Evolutionary conservation across 345 rosid genomes (phyloP).

Genomic region (Raphanus raphanistrum): DNA sequence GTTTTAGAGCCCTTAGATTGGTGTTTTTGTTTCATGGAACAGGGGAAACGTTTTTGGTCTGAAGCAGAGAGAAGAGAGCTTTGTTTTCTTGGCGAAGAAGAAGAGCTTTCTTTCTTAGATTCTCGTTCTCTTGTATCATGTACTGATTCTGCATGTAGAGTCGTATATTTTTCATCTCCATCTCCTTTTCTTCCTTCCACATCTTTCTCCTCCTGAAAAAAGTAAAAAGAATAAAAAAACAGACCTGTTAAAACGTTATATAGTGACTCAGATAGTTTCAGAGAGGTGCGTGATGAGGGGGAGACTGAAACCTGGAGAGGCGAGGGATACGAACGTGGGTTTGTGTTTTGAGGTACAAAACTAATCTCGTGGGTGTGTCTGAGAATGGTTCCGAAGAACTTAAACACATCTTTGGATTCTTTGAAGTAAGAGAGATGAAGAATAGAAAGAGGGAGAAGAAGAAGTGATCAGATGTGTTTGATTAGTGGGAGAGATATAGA

Average conservation of each 20-base stretch:
- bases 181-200: constrained; percentile 39
- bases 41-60: constrained; percentile 28
- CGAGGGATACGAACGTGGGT: constrained; percentile 6
- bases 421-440: neutral
- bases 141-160: constrained; percentile 65
- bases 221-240: neutral
- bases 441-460: neutral
- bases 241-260: neutral
- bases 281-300: neutral
- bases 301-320: constrained; percentile 22
- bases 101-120: constrained; percentile 58
- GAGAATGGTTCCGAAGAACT: constrained; percentile 38
- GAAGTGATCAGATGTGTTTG: neutral
- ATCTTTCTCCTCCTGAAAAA: constrained; percentile 33
- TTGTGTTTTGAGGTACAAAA: constrained; percentile 22
- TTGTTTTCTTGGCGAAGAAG: constrained; percentile 75
- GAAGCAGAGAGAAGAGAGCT: constrained; percentile 53
- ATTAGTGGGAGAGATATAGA: constrained; percentile 15
- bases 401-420: constrained; percentile 33
- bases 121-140: constrained; percentile 69
- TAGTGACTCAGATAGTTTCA: neutral
- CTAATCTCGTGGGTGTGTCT: constrained; percentile 30
- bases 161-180: constrained; percentile 60
- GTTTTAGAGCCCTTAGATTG: neutral
- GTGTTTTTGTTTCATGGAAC: constrained; percentile 19